These are phyloP conservation scores for Chenopodium suecicum DNA, from an alignment of 148 eudicot species.

Conservation along the genomic window DNA sequence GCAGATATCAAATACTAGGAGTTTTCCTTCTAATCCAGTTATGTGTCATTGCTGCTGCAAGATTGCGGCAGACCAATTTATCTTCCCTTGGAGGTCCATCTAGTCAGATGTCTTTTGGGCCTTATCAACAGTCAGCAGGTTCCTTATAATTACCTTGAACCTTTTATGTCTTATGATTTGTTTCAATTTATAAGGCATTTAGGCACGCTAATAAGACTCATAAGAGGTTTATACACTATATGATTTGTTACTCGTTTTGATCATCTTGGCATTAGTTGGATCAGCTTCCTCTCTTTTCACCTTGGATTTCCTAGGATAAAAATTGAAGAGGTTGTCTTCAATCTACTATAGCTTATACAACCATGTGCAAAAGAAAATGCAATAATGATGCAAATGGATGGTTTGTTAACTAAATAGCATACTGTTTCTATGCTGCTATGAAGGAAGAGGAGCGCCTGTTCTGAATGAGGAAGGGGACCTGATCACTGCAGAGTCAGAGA, in stretches of 20 bases:
- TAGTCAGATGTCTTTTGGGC: constrained; percentile 61
- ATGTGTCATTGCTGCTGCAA: constrained; percentile 90
- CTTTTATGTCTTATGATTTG: background rate
- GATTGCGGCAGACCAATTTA: constrained; percentile 71
- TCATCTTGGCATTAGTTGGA: background rate
- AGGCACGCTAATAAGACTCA: background rate
- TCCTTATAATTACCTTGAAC: background rate
- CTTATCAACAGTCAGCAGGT: constrained; percentile 72
- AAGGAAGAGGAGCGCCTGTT: constrained; percentile 79
- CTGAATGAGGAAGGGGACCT: constrained; percentile 82
- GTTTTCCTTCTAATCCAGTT: constrained; percentile 85
- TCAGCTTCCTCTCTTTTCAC: background rate
- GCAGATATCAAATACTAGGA: constrained; percentile 98
- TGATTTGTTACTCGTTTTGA: background rate
- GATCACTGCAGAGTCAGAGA: constrained; percentile 51
- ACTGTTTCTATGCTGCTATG: constrained; percentile 41
- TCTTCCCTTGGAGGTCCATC: constrained; percentile 65
- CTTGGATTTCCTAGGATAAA: background rate
- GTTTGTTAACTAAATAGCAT: background rate
- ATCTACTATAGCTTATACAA: background rate
- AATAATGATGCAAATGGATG: background rate
- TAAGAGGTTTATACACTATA: background rate
- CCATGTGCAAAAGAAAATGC: background rate
- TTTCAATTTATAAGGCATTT: background rate
- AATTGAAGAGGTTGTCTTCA: background rate